These are phyloP conservation scores for Acacia acuminata DNA, from an alignment of 306 rosid genomes.

Conservation along the genomic window DNA sequence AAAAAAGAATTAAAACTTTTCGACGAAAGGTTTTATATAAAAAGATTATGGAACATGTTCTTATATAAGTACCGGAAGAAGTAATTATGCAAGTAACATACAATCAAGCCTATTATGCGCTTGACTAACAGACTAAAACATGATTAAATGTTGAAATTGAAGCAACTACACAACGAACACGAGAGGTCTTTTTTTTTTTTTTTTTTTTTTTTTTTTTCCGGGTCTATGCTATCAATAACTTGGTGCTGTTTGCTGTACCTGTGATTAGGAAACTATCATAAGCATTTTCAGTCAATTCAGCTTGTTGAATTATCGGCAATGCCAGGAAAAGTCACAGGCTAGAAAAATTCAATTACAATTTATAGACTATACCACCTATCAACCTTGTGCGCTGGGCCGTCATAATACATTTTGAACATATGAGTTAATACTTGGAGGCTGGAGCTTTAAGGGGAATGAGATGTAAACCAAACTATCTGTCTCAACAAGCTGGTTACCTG, in stretches of 20 bases:
- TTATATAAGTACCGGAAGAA: background rate
- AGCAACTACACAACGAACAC: background rate
- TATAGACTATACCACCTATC: background rate
- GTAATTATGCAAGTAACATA: no score
- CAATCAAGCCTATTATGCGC: no score
- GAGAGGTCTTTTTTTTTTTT: no score
- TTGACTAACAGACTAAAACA: background rate
- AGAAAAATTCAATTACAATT: background rate
- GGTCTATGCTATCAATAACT: background rate
- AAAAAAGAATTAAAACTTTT: no score
- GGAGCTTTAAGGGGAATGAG: constrained; percentile 4
- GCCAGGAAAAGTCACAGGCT: background rate
- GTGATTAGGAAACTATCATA: constrained; percentile 5
- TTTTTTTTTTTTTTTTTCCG: background rate
- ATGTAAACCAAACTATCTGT: constrained; percentile 20
- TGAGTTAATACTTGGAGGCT: background rate
- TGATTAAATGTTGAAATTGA: constrained; percentile 13
- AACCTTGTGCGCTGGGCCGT: background rate
- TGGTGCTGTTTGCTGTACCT: background rate
- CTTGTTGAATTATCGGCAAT: background rate
- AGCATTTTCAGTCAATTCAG: background rate
- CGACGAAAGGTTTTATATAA: background rate
- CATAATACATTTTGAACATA: background rate
- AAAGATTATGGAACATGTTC: background rate
- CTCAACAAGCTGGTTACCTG: constrained; percentile 34